These are phyloP conservation scores for Lentinula aciculospora DNA, from an alignment of 768 basidiomycete species.

Conservation along the genomic window DNA sequence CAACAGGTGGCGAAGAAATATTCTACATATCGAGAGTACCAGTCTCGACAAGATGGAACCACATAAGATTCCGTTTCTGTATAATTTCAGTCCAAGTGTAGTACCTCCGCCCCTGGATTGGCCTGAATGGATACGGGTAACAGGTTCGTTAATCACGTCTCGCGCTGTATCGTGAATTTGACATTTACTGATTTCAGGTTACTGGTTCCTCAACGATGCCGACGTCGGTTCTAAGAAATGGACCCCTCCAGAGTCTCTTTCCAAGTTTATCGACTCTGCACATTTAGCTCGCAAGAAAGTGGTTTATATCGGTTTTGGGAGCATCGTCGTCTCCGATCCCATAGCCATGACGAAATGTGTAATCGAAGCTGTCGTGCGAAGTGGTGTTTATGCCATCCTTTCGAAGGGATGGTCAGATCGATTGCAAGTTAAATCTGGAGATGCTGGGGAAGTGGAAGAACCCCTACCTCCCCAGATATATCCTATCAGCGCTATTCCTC, in stretches of 20 bases:
- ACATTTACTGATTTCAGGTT: constrained; percentile 44
- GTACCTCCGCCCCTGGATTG: constrained; percentile 95
- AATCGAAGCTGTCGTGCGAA: constrained; percentile 79
- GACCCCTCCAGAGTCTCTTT: constrained; percentile 75
- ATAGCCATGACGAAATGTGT: constrained; percentile 88
- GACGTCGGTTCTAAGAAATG: constrained; percentile 88
- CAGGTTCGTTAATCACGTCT: constrained; percentile 42
- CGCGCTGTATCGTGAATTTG: background rate
- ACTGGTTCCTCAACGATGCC: constrained; percentile 95
- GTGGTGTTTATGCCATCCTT: constrained; percentile 87
- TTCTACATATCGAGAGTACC: constrained; percentile 72
- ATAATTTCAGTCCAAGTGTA: constrained; percentile 90
- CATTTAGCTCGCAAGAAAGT: constrained; percentile 76
- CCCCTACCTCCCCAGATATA: constrained; percentile 77
- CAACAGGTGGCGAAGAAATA: constrained; percentile 85
- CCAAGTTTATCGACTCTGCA: constrained; percentile 80
- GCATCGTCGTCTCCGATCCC: constrained; percentile 95
- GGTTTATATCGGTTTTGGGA: constrained; percentile 97
- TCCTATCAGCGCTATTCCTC: constrained; percentile 80
- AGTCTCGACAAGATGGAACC: constrained; percentile 94
- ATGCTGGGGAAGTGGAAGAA: constrained; percentile 59
- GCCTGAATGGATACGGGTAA: constrained; percentile 97
- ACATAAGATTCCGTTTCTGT: constrained; percentile 96
- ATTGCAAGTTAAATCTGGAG: constrained; percentile 58
- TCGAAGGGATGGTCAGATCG: constrained; percentile 99